phyloP scores from a whole-genome alignment of 176 grass and related monocot species.

The Otatea glauca region DNA sequence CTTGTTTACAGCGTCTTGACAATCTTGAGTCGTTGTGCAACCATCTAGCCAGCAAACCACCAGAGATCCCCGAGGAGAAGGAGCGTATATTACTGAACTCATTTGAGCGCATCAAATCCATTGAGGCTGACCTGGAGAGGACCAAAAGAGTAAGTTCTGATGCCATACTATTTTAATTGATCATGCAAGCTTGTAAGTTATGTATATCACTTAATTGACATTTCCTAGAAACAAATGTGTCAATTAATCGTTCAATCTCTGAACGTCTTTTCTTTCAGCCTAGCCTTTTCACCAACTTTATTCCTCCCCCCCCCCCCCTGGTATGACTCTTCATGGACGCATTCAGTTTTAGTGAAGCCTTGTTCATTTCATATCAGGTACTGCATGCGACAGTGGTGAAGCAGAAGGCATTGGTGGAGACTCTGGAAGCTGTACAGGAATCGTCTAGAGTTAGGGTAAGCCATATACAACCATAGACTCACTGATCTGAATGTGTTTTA shows the following conservation, averaged over 20 bases:
- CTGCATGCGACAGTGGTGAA: slow-evolving; percentile 58
- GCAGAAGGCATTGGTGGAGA: slow-evolving; percentile 69
- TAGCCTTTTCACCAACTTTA: neutral
- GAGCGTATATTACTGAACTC: slow-evolving; percentile 67
- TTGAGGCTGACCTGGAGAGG: slow-evolving; percentile 82
- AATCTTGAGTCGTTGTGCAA: slow-evolving; percentile 70
- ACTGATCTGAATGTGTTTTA: neutral
- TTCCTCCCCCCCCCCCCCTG: too few relatives aligned
- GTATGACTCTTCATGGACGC: neutral
- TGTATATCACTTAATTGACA: neutral
- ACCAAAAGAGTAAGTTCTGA: slow-evolving; percentile 67
- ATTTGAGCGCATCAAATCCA: slow-evolving; percentile 84
- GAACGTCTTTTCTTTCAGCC: neutral
- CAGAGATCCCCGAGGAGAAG: slow-evolving; percentile 76
- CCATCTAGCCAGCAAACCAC: slow-evolving; percentile 67
- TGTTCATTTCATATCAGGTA: slow-evolving; percentile 34
- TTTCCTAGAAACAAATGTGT: neutral
- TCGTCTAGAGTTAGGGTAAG: slow-evolving; percentile 68
- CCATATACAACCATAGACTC: neutral
- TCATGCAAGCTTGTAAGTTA: neutral
- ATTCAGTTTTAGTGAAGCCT: neutral
- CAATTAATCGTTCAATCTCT: neutral
- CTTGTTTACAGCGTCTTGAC: slow-evolving; percentile 73
- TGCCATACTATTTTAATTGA: neutral
- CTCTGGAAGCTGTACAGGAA: slow-evolving; percentile 72